phyloP scores from a whole-genome alignment of 495 filamentous ascomycete species.

The Penicillium cinerascens region DNA sequence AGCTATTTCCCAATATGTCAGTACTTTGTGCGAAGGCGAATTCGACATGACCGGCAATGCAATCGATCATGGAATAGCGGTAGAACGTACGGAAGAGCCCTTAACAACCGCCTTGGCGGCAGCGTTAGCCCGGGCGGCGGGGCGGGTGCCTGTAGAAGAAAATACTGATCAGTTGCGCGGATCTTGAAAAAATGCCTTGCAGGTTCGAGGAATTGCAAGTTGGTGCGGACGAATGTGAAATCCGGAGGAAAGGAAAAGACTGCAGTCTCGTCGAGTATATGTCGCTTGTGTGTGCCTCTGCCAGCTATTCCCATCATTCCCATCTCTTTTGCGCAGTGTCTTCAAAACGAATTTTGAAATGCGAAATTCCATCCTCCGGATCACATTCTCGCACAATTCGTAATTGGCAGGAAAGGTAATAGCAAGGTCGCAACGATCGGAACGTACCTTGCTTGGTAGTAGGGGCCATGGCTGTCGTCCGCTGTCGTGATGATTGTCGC shows the following conservation, averaged over 20 bases:
- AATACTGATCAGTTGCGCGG: slow-evolving; percentile 11
- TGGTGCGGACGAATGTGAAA: not conserved
- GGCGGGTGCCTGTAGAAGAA: slow-evolving; percentile 51
- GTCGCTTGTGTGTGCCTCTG: not conserved
- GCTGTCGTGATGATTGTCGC: slow-evolving; percentile 50
- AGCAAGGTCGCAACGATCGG: slow-evolving; percentile 9
- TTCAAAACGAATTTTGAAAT: slow-evolving; percentile 10
- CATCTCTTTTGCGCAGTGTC: not conserved
- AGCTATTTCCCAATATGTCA: slow-evolving; percentile 18
- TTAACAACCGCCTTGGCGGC: slow-evolving; percentile 91
- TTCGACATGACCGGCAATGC: not conserved
- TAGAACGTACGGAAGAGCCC: slow-evolving; percentile 63
- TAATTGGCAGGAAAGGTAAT: slow-evolving; percentile 29
- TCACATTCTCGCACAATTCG: slow-evolving; percentile 11
- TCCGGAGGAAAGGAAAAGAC: slow-evolving; percentile 1
- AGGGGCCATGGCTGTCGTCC: slow-evolving; percentile 67
- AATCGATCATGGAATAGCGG: not conserved
- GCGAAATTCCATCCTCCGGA: slow-evolving; percentile 10
- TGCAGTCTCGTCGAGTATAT: not conserved
- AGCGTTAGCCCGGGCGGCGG: slow-evolving; percentile 69
- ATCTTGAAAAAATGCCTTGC: slow-evolving; percentile 1
- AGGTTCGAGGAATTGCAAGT: slow-evolving; percentile 11
- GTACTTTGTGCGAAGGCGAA: not conserved
- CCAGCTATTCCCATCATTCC: not conserved
- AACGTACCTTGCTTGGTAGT: slow-evolving; percentile 72